Evolutionary conservation across 2,329 filamentous ascomycete genomes (phyloP).

Genomic region (Colletotrichum magnum): DNA sequence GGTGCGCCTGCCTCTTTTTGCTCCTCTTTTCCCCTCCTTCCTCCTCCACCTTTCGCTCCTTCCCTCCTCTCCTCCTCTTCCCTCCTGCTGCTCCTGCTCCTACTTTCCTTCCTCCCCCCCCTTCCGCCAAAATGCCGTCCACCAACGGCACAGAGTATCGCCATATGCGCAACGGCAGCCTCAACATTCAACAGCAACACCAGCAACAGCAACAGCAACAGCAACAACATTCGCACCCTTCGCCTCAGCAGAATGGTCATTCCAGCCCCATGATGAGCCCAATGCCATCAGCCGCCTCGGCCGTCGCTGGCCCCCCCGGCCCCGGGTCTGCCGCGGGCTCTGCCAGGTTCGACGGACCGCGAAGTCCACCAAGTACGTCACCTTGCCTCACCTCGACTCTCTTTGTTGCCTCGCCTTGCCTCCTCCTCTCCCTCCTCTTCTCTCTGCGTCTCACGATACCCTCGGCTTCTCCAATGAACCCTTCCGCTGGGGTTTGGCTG

Average conservation of each 20-base stretch:
- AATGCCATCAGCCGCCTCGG: constrained; percentile 46
- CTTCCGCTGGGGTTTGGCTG: no score
- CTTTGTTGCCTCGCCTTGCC: no score
- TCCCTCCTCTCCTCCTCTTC: constrained; percentile 12
- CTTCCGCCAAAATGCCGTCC: constrained; percentile 43
- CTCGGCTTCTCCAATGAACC: background rate
- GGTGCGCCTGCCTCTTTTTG: constrained; percentile 12
- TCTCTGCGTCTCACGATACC: background rate
- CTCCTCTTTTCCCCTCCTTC: constrained; percentile 21
- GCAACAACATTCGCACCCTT: constrained; percentile 42
- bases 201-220: constrained; percentile 54
- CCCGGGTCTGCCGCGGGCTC: constrained; percentile 27
- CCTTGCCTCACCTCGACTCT: background rate
- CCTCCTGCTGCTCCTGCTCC: background rate
- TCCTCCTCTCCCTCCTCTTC: constrained; percentile 1
- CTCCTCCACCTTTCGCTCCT: constrained; percentile 6
- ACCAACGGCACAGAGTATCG: constrained; percentile 65
- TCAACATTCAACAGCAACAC: constrained; percentile 61
- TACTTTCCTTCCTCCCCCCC: constrained; percentile 14
- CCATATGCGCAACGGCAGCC: constrained; percentile 71
- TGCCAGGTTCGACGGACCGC: constrained; percentile 69
- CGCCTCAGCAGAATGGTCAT: constrained; percentile 45
- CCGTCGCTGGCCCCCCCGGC: constrained; percentile 29
- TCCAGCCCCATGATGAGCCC: constrained; percentile 52
- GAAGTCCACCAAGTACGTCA: constrained; percentile 74